Evolutionary conservation across 257 asterid species (phyloP).

Genomic region (Paulownia fortunei): DNA sequence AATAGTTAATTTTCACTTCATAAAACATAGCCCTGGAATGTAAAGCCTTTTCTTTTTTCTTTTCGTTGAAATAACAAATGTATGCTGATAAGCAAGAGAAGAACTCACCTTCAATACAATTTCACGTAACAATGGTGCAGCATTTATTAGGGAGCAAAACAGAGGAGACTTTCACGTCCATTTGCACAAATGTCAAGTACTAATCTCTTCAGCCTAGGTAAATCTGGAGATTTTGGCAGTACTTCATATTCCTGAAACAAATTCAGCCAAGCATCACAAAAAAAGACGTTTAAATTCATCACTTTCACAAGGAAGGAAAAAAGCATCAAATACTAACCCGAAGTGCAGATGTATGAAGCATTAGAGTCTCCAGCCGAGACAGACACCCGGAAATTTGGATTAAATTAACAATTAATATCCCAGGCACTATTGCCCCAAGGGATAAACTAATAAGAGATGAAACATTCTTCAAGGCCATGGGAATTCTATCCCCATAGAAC

Average conservation of each 20-base stretch:
- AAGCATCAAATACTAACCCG: background rate
- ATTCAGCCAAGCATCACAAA: background rate
- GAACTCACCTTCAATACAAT: background rate
- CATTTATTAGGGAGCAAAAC: slow-evolving; percentile 1
- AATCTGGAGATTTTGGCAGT: background rate
- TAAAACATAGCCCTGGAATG: no score
- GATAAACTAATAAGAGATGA: background rate
- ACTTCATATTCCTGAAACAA: background rate
- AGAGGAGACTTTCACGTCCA: background rate
- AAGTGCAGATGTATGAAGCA: background rate
- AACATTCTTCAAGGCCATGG: background rate
- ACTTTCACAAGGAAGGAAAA: background rate
- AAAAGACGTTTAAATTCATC: background rate
- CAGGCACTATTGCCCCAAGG: background rate
- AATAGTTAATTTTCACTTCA: no score
- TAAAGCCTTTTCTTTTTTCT: no score
- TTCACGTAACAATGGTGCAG: background rate
- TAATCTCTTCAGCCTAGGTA: slow-evolving; percentile 6
- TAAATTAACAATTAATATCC: background rate
- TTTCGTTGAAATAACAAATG: background rate
- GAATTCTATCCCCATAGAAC: background rate
- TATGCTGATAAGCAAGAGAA: background rate
- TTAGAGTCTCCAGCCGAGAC: slow-evolving; percentile 8
- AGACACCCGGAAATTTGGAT: background rate
- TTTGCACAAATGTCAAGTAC: background rate